Percentiles rank a stretch among this genome's conserved stretches.
Conservation (phyloP, 2,329 filamentous ascomycete genomes). For the Apiospora saccharicola region DNA sequence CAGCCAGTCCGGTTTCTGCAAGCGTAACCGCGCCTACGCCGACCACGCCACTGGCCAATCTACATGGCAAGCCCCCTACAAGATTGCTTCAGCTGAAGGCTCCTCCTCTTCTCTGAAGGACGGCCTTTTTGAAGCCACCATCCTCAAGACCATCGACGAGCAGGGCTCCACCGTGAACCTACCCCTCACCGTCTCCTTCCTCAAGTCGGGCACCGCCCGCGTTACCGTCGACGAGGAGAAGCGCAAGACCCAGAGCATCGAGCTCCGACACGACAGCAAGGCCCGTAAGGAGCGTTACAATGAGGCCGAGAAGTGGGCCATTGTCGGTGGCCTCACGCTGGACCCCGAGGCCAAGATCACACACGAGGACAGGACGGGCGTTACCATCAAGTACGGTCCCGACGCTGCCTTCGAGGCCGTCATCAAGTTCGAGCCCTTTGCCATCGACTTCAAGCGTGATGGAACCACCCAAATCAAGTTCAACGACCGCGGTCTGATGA, state of each 20-base stretch:
- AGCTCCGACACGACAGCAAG: slow-evolving; percentile 83
- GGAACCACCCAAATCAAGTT: slow-evolving; percentile 83
- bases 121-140: slow-evolving; percentile 78
- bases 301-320: slow-evolving; percentile 83
- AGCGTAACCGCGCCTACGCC: slow-evolving; percentile 89
- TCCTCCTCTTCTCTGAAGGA: slow-evolving; percentile 66
- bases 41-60: slow-evolving; percentile 71
- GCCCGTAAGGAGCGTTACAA: slow-evolving; percentile 94
- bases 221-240: slow-evolving; percentile 92
- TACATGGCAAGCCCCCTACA: slow-evolving; percentile 81
- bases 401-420: slow-evolving; percentile 79
- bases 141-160: slow-evolving; percentile 79
- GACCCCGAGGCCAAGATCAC: slow-evolving; percentile 76
- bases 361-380: slow-evolving; percentile 69
- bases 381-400: slow-evolving; percentile 82
- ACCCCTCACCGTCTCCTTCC: slow-evolving; percentile 86
- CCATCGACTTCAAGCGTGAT: slow-evolving; percentile 85
- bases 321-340: slow-evolving; percentile 80
- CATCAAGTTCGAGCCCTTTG: slow-evolving; percentile 83
- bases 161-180: slow-evolving; percentile 76
- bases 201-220: slow-evolving; percentile 86
- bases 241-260: slow-evolving; percentile 86
- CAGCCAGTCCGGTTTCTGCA: slow-evolving; percentile 95
- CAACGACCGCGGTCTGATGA: slow-evolving; percentile 89
- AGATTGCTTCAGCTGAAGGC: slow-evolving; percentile 74